Conservation (phyloP, 192 early-diverging fungal genomes). For the Linnemannia zychae region DNA sequence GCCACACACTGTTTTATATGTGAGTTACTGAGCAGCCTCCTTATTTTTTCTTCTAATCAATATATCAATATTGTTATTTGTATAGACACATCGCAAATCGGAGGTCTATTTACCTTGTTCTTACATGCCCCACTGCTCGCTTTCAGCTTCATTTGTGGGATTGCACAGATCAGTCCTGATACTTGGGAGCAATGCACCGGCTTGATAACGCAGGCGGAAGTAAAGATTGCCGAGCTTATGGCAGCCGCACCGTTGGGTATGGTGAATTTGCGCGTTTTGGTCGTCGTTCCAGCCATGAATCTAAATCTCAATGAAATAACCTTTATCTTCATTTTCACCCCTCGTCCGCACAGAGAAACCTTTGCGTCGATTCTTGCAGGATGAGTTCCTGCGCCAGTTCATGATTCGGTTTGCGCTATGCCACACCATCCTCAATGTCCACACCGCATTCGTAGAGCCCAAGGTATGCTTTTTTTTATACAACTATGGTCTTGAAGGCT, state of each 20-base stretch:
- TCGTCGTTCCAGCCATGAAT: too few species aligned
- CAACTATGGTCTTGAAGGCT: not conserved
- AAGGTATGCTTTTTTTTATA: constrained; percentile 61
- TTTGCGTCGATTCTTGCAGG: constrained; percentile 82
- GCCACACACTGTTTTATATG: not conserved
- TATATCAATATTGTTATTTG: not conserved
- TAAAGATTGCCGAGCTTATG: constrained; percentile 68
- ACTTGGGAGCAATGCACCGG: constrained; percentile 79
- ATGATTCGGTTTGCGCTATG: constrained; percentile 87
- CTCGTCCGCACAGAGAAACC: constrained; percentile 49
- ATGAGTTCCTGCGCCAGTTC: constrained; percentile 94
- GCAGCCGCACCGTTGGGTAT: constrained; percentile 52
- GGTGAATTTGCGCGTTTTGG: not conserved
- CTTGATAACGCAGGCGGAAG: constrained; percentile 65
- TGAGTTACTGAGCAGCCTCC: not conserved
- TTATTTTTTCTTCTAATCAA: not conserved
- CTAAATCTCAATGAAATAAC: not conserved
- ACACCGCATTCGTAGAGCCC: constrained; percentile 70
- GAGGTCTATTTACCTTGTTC: constrained; percentile 95
- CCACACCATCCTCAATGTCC: constrained; percentile 75
- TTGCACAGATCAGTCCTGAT: constrained; percentile 68
- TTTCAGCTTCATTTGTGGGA: constrained; percentile 85
- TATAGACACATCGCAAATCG: constrained; percentile 74
- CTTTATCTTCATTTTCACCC: not conserved
- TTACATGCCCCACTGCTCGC: constrained; percentile 92